Evolutionary conservation across 805 yeast species (phyloP), one percentile per base, ranked within the genome.

Genomic region (Candida rishiriensis): DNA sequence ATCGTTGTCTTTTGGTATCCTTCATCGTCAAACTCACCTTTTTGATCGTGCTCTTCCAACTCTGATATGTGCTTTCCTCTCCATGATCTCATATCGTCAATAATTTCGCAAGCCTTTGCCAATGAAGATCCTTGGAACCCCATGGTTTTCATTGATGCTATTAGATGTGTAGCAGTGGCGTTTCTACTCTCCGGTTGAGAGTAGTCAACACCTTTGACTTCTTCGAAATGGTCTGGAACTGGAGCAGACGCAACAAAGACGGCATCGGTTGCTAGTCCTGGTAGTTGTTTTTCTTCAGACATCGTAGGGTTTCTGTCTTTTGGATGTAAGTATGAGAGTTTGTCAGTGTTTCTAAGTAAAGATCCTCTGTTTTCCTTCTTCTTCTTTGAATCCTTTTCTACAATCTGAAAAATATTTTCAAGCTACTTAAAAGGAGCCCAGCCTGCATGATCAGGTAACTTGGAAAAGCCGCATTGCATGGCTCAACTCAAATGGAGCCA

Each of bases 81-180:
- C 98, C 98, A 93, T 17, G 69, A 46, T 68, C 97, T 79, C 99
- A 93, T 93, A 39, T 85, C 81, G 59, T 91, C 80, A 47, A 93
- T 88, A 53, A 95, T 88, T 29, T 89, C 96, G 63, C 97, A 89
- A 2, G 97, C 97, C 54, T 81, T 74, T 29, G 89, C 83, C 38
- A 93, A 75, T 7, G 91, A 76, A 8, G 90, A 79, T 10, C 95
- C 99, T 70, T 93, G 99, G 72, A 91, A 93, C 8, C 99, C 99
- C 97, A 95, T 93, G 33, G 81, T 81, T 56, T 73, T 81, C 99
- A 95, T 93, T 29, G 91, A 79, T 30, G 71, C 72, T 51, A 93
- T 76, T 52, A 93, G 71, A 57, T 87, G 90, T 12, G 75, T 72
- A 35, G 98, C 99, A 37, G 75, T 71, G 77, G 87, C 80, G 65